Percentiles rank a stretch among this genome's conserved stretches.
Evolutionary conservation across 2,329 filamentous ascomycete species (phyloP).

Genomic region (Aspergillus fischeri): DNA sequence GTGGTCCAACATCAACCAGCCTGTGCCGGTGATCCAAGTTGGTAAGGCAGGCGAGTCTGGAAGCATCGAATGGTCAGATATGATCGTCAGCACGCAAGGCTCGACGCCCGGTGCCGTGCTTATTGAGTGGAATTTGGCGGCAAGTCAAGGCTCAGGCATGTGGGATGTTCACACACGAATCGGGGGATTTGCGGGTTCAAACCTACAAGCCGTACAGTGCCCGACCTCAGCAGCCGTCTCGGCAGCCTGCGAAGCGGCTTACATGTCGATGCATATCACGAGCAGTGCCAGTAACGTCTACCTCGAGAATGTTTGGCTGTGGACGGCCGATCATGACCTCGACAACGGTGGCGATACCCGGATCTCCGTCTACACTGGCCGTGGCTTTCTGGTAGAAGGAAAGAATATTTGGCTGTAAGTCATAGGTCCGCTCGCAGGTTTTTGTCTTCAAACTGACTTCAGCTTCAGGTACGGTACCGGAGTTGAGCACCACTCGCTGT

Average conservation of each 20-base stretch:
- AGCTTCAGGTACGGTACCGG: conserved; percentile 36
- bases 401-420: conserved; percentile 37
- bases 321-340: conserved; percentile 55
- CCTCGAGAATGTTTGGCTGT: conserved; percentile 51
- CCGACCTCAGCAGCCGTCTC: conserved; percentile 37
- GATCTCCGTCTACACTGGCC: conserved; percentile 51
- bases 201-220: conserved; percentile 42
- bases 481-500: conserved; percentile 46
- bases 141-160: conserved; percentile 48
- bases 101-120: conserved; percentile 64
- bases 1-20: conserved; percentile 55
- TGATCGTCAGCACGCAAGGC: conserved; percentile 66
- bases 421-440: background rate
- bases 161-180: conserved; percentile 55
- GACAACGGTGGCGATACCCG: conserved; percentile 47
- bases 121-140: conserved; percentile 67
- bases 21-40: conserved; percentile 64
- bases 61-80: conserved; percentile 66
- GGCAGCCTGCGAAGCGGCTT: conserved; percentile 32
- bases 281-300: conserved; percentile 34
- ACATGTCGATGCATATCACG: conserved; percentile 37
- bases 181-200: conserved; percentile 49
- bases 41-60: conserved; percentile 62
- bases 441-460: conserved; percentile 1
- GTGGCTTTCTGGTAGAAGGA: conserved; percentile 50